Conservation (phyloP, 306 rosid genomes). For the Rubus idaeus region DNA sequence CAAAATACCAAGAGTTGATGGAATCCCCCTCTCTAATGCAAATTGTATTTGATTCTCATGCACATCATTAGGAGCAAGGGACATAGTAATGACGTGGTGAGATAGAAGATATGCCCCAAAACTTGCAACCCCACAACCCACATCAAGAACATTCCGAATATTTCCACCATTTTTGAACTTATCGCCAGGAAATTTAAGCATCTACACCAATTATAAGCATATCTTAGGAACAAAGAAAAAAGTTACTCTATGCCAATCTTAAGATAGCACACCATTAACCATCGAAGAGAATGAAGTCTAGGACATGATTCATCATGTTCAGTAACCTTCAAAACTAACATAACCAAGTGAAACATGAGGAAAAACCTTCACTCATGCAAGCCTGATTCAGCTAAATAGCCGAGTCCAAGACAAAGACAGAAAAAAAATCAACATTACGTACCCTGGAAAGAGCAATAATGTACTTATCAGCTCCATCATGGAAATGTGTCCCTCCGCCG, state of each 20-base stretch:
- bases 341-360: too few relatives aligned
- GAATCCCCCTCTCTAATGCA: constrained; percentile 68
- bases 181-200: constrained; percentile 57
- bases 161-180: constrained; percentile 51
- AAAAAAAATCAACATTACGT: constrained; percentile 5
- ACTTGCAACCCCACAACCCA: constrained; percentile 76
- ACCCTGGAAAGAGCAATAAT: constrained; percentile 54
- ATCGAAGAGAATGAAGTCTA: too few relatives aligned
- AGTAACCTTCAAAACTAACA: not conserved
- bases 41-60: constrained; percentile 70
- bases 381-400: not conserved
- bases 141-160: constrained; percentile 53
- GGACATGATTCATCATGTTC: not conserved
- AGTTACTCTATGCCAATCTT: not conserved
- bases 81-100: constrained; percentile 47
- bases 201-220: constrained; percentile 32
- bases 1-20: constrained; percentile 65
- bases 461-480: constrained; percentile 62
- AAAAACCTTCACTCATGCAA: too few relatives aligned
- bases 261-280: not conserved
- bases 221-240: not conserved
- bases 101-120: constrained; percentile 68
- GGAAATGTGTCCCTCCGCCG: constrained; percentile 70
- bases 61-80: constrained; percentile 62
- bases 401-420: not conserved